Evolutionary conservation across 1,284 basidiomycete species (phyloP).

Genomic region (Leccinum pachyderme): DNA sequence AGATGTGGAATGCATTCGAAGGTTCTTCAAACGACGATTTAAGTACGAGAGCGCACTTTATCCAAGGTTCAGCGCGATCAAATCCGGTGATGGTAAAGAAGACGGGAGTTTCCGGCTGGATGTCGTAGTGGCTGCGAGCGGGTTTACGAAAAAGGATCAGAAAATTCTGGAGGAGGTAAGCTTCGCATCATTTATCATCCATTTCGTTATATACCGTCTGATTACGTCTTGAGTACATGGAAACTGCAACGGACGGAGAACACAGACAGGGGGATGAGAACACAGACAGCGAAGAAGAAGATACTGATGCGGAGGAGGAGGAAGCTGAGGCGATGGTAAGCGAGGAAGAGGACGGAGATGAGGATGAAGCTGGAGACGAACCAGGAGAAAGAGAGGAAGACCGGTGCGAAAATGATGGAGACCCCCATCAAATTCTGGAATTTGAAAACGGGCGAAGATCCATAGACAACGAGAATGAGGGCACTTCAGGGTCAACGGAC

Average conservation of each 20-base stretch:
- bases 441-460: constrained; percentile 13
- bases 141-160: constrained; percentile 83
- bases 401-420: constrained; percentile 22
- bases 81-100: constrained; percentile 47
- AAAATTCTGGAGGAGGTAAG: constrained; percentile 80
- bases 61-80: constrained; percentile 75
- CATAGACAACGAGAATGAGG: not conserved
- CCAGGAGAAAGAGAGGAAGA: constrained; percentile 29
- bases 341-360: constrained; percentile 32
- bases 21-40: constrained; percentile 92
- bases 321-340: constrained; percentile 36
- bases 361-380: constrained; percentile 24
- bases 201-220: constrained; percentile 15
- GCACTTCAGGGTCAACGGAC: constrained; percentile 1
- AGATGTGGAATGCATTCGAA: constrained; percentile 94
- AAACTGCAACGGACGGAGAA: constrained; percentile 51
- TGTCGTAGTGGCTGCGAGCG: constrained; percentile 88
- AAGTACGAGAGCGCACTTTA: constrained; percentile 89
- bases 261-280: constrained; percentile 37
- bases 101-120: constrained; percentile 70
- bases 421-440: constrained; percentile 9
- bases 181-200: constrained; percentile 9
- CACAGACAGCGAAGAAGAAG: constrained; percentile 29
- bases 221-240: constrained; percentile 55
- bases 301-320: constrained; percentile 38